Conservation (phyloP, 164 flowering plant species). For the Tetrastigma voinierianum region DNA sequence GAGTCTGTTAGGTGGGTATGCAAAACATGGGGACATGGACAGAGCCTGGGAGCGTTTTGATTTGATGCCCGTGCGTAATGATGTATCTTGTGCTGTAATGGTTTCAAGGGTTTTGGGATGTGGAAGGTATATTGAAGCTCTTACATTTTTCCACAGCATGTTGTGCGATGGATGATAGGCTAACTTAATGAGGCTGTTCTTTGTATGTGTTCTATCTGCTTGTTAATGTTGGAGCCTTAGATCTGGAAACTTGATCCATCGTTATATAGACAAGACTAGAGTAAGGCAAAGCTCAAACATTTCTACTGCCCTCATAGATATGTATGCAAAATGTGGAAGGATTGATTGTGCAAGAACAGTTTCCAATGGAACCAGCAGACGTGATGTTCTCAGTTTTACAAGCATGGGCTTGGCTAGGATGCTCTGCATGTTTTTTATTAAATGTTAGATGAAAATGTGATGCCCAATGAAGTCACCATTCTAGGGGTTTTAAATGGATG, state of each 20-base stretch:
- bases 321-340: slow-evolving; percentile 68
- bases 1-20: slow-evolving; percentile 45
- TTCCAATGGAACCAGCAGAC: slow-evolving; percentile 21
- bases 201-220: slow-evolving; percentile 57
- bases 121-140: slow-evolving; percentile 40
- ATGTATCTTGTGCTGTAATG: slow-evolving; percentile 56
- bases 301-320: slow-evolving; percentile 55
- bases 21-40: slow-evolving; percentile 37
- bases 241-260: slow-evolving; percentile 49
- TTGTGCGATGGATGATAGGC: slow-evolving; percentile 15
- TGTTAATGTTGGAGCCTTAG: slow-evolving; percentile 57
- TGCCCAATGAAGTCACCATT: slow-evolving; percentile 44
- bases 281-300: slow-evolving; percentile 28
- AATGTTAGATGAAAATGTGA: slow-evolving; percentile 34
- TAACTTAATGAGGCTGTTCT: slow-evolving; percentile 56
- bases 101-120: slow-evolving; percentile 41
- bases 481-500: slow-evolving; percentile 54
- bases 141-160: slow-evolving; percentile 40
- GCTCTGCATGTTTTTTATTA: slow-evolving; percentile 37
- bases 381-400: slow-evolving; percentile 41
- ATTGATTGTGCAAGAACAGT: slow-evolving; percentile 34
- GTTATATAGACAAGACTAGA: slow-evolving; percentile 31
- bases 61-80: slow-evolving; percentile 41
- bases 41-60: slow-evolving; percentile 35
- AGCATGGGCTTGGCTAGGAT: slow-evolving; percentile 46